These are phyloP conservation scores for Purpureocillium takamizusanense DNA, from an alignment of 2,329 filamentous ascomycete species.

Conservation along the genomic window DNA sequence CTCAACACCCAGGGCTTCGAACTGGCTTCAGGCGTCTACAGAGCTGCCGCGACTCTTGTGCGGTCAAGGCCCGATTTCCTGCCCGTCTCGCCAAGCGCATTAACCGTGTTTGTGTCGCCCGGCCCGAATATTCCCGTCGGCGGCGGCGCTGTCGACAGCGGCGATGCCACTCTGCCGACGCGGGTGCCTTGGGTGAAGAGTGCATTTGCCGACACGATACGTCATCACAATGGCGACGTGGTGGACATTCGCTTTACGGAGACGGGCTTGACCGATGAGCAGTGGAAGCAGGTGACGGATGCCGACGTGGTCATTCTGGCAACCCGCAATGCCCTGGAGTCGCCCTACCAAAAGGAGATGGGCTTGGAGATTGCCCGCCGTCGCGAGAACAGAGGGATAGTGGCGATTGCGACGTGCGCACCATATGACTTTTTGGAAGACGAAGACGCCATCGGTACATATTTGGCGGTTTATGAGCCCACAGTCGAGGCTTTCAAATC, in stretches of 20 bases:
- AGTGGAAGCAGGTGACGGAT: conserved; percentile 12
- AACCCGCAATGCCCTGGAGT: conserved; percentile 15
- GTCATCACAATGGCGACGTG: conserved; percentile 5
- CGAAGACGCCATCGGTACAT: conserved; percentile 8
- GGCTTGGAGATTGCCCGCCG: conserved; percentile 12
- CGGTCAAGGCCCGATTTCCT: conserved; percentile 8
- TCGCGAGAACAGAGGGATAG: conserved; percentile 1
- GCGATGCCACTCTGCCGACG: conserved; percentile 10
- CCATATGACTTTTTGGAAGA: conserved; percentile 17
- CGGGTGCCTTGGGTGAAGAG: conserved; percentile 15
- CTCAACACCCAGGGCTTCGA: conserved; percentile 9
- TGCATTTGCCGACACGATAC: conserved; percentile 11
- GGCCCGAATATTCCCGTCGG: conserved; percentile 13
- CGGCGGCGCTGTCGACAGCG: conserved; percentile 12
- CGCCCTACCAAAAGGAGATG: conserved; percentile 12
- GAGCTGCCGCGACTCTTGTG: conserved; percentile 12
- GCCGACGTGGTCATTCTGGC: conserved; percentile 14
- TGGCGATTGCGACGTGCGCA: conserved; percentile 14
- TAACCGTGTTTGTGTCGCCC: conserved; percentile 14
- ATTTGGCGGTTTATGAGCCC: conserved; percentile 15
- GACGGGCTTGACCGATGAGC: conserved; percentile 5
- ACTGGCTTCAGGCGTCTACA: conserved; percentile 11
- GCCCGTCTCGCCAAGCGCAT: conserved; percentile 8
- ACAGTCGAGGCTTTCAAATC: conserved; percentile 14
- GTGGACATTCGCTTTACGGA: conserved; percentile 13